Conservation (phyloP, 2,329 filamentous ascomycete genomes). For the Talaromyces amestolkiae region DNA sequence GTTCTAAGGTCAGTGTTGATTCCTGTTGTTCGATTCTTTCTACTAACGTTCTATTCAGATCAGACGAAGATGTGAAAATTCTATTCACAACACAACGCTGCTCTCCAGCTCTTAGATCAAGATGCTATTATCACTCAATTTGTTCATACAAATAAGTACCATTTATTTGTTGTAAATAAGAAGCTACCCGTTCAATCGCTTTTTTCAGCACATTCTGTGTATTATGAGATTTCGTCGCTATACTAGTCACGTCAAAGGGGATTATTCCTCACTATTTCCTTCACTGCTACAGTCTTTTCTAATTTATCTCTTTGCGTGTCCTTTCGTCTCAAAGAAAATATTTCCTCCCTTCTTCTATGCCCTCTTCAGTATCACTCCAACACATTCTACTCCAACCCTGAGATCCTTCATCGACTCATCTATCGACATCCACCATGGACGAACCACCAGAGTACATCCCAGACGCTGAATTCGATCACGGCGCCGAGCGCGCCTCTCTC, state of each 20-base stretch:
- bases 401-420: background rate
- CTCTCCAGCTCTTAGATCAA: background rate
- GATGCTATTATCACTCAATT: background rate
- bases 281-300: background rate
- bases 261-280: background rate
- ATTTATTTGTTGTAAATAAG: background rate
- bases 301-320: background rate
- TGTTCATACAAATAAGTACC: too few relatives aligned
- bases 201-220: background rate
- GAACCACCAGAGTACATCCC: background rate
- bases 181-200: background rate
- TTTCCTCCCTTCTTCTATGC: background rate
- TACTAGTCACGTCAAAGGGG: background rate
- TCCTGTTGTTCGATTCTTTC: background rate
- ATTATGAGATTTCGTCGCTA: background rate
- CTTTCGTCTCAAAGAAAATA: background rate
- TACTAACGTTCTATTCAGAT: background rate
- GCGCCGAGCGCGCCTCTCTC: background rate
- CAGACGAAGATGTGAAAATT: background rate
- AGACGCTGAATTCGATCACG: background rate
- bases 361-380: background rate
- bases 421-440: background rate
- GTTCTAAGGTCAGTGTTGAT: background rate
- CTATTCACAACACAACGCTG: background rate
- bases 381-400: background rate